A percentile compares a stretch with the other conserved stretches of the same genome.
phyloP scores from a whole-genome alignment of 2,329 filamentous ascomycete genomes.

The Leptographium flavum region DNA sequence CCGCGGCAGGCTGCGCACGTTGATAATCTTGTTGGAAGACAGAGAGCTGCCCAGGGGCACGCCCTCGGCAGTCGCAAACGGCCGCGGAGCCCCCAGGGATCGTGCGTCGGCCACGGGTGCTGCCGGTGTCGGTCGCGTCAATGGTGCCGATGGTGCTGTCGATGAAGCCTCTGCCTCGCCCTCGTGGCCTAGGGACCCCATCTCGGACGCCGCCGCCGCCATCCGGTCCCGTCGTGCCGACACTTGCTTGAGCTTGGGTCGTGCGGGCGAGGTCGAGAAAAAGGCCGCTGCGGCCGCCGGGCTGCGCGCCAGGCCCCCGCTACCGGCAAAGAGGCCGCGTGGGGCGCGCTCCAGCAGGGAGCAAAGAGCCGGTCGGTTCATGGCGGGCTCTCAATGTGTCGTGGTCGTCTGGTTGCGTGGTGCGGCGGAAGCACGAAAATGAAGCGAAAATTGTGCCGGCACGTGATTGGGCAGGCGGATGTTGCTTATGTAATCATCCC shows the following conservation, averaged over 20 bases:
- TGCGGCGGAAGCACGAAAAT: no score
- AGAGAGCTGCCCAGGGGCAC: not conserved
- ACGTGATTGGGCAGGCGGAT: no score
- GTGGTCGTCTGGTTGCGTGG: not conserved
- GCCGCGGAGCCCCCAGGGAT: not conserved
- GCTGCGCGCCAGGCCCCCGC: not conserved
- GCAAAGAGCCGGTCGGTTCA: conserved; percentile 11
- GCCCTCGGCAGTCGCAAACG: not conserved
- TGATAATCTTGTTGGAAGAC: conserved; percentile 13
- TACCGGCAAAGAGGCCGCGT: not conserved
- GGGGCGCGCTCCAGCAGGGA: conserved; percentile 6
- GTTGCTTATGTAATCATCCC: no score
- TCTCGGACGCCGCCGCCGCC: conserved; percentile 12
- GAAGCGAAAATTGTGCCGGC: no score
- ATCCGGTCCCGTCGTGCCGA: conserved; percentile 10
- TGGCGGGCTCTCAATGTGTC: not conserved
- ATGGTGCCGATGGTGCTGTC: no score
- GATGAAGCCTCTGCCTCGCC: not conserved
- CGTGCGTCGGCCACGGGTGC: not conserved
- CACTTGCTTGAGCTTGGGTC: conserved; percentile 7
- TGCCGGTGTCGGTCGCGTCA: not conserved
- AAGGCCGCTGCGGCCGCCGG: not conserved
- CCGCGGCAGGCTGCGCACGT: conserved; percentile 15
- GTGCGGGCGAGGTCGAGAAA: conserved; percentile 10
- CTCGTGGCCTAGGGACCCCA: conserved; percentile 10